These are phyloP conservation scores for Ceratobasidium theobromae DNA, from an alignment of 1,284 basidiomycete species.

Conservation along the genomic window DNA sequence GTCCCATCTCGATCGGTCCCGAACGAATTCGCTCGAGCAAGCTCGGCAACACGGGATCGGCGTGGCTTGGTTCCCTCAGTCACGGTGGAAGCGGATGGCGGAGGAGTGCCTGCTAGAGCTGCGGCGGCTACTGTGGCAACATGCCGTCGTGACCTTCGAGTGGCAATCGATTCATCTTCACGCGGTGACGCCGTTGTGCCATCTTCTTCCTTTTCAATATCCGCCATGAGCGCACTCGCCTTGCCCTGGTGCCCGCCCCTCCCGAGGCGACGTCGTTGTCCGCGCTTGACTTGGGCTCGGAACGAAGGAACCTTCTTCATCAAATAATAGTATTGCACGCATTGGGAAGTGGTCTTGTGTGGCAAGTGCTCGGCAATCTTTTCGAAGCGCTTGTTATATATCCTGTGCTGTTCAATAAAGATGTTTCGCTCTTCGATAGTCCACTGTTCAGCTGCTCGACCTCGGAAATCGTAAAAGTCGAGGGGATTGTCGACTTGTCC, in stretches of 20 bases:
- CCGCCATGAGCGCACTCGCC: slow-evolving; percentile 74
- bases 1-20: slow-evolving; percentile 20
- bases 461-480: slow-evolving; percentile 73
- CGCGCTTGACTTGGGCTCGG: slow-evolving; percentile 68
- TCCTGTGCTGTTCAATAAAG: slow-evolving; percentile 81
- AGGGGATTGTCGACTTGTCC: slow-evolving; percentile 76
- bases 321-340: slow-evolving; percentile 92
- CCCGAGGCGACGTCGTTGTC: slow-evolving; percentile 62
- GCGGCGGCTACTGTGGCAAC: not conserved
- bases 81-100: slow-evolving; percentile 2
- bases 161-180: slow-evolving; percentile 38
- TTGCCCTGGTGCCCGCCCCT: slow-evolving; percentile 59
- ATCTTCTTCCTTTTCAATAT: slow-evolving; percentile 53
- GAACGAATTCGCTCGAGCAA: slow-evolving; percentile 18
- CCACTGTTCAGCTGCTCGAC: slow-evolving; percentile 74
- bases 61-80: slow-evolving; percentile 5
- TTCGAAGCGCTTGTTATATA: slow-evolving; percentile 92
- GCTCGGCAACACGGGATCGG: slow-evolving; percentile 15
- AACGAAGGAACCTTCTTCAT: slow-evolving; percentile 90
- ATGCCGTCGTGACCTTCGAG: slow-evolving; percentile 17
- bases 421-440: slow-evolving; percentile 80
- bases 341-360: slow-evolving; percentile 86
- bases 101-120: slow-evolving; percentile 3
- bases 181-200: slow-evolving; percentile 20
- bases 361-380: slow-evolving; percentile 78